These are phyloP conservation scores for Tetracladium maxilliforme DNA, from an alignment of 2,329 filamentous ascomycete species.

Conservation along the genomic window DNA sequence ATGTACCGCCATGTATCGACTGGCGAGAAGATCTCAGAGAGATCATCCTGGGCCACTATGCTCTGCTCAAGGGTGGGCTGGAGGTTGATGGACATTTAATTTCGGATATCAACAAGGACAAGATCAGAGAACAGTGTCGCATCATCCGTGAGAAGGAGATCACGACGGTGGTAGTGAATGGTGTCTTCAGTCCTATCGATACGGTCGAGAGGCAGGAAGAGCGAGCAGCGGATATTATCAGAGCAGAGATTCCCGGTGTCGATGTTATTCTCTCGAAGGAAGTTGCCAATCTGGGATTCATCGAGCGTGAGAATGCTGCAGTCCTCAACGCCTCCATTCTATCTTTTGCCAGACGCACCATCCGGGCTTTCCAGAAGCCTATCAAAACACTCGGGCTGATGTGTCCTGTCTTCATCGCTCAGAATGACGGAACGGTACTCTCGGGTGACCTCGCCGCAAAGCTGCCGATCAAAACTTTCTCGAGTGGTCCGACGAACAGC, in stretches of 20 bases:
- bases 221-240: constrained; percentile 19
- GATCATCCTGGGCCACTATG: constrained; percentile 23
- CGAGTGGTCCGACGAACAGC: constrained; percentile 44
- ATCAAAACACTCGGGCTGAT: constrained; percentile 28
- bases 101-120: constrained; percentile 16
- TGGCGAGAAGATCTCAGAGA: constrained; percentile 23
- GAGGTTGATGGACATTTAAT: constrained; percentile 33
- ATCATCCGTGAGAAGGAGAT: constrained; percentile 20
- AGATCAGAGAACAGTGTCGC: constrained; percentile 18
- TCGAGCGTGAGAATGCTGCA: constrained; percentile 46
- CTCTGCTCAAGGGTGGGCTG: constrained; percentile 28
- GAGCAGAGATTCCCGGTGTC: too few species aligned
- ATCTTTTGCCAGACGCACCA: constrained; percentile 36
- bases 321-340: constrained; percentile 47
- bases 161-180: constrained; percentile 23
- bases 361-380: constrained; percentile 33
- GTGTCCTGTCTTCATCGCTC: constrained; percentile 42
- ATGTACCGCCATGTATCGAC: constrained; percentile 28
- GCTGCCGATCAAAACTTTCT: constrained; percentile 43
- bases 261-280: too few species aligned
- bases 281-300: too few species aligned
- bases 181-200: constrained; percentile 30
- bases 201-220: constrained; percentile 24
- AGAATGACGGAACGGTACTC: constrained; percentile 44
- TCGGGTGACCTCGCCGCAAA: constrained; percentile 31